Evolutionary conservation across 768 basidiomycete species (phyloP).

Genomic region (Rhizopogon vulgaris): DNA sequence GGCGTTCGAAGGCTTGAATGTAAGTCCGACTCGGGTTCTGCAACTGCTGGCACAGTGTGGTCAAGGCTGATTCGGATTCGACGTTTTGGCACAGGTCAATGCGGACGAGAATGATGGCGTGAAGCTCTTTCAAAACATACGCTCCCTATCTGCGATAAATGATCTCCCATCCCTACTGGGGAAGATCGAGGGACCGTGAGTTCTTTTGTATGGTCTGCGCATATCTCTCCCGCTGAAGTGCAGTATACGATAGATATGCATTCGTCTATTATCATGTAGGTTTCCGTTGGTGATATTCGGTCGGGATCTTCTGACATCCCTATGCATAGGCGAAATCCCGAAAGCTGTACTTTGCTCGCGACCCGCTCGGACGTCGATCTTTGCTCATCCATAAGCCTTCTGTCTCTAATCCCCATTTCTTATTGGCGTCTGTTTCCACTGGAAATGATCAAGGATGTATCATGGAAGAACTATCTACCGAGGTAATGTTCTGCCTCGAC

Average conservation of each 20-base stretch:
- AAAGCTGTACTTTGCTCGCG: slow-evolving; percentile 67
- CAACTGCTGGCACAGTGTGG: not conserved
- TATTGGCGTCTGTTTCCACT: slow-evolving; percentile 62
- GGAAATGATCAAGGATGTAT: slow-evolving; percentile 40
- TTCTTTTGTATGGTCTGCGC: slow-evolving; percentile 7
- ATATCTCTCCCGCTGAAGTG: not conserved
- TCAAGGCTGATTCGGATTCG: slow-evolving; percentile 9
- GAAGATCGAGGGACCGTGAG: slow-evolving; percentile 78
- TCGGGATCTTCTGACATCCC: not conserved
- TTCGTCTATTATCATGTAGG: slow-evolving; percentile 74
- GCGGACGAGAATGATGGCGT: slow-evolving; percentile 68
- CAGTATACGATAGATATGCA: slow-evolving; percentile 51
- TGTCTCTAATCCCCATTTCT: slow-evolving; percentile 39
- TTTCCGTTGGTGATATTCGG: not conserved
- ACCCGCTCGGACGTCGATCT: slow-evolving; percentile 85
- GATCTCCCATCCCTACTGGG: slow-evolving; percentile 50
- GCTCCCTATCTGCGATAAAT: slow-evolving; percentile 18
- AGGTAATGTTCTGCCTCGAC: slow-evolving; percentile 51
- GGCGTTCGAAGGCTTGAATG: slow-evolving; percentile 82
- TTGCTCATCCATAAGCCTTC: slow-evolving; percentile 65
- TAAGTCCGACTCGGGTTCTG: slow-evolving; percentile 23
- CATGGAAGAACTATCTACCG: slow-evolving; percentile 59
- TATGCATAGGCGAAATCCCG: slow-evolving; percentile 32
- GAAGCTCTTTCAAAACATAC: slow-evolving; percentile 37
- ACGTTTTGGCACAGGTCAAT: slow-evolving; percentile 36